Conservation (phyloP, 176 grass and related monocot genomes). For the Puya raimondii region DNA sequence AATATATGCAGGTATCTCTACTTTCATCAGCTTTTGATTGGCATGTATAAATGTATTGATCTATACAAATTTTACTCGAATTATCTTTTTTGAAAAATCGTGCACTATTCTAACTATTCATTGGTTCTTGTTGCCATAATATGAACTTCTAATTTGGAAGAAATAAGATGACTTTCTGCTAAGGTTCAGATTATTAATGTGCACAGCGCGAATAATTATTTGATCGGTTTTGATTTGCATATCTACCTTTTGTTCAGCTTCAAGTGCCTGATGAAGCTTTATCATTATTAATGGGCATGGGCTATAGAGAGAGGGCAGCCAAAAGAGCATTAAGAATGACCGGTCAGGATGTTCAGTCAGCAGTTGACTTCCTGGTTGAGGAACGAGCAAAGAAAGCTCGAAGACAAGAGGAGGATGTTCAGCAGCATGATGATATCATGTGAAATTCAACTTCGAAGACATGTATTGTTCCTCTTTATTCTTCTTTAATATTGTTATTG, state of each 20-base stretch:
- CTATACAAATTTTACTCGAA: background rate
- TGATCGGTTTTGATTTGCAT: background rate
- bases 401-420: constrained; percentile 43
- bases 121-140: no score
- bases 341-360: constrained; percentile 73
- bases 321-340: constrained; percentile 88
- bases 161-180: background rate
- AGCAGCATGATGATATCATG: constrained; percentile 55
- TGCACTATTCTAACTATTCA: background rate
- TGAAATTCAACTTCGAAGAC: constrained; percentile 30
- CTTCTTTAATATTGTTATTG: constrained; percentile 12
- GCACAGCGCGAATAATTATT: no score
- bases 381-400: constrained; percentile 59
- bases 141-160: no score
- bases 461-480: constrained; percentile 2
- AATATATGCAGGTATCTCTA: constrained; percentile 66
- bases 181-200: background rate
- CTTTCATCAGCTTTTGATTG: background rate
- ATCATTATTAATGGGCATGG: constrained; percentile 74
- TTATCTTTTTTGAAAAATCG: background rate
- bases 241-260: constrained; percentile 39
- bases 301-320: constrained; percentile 51
- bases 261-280: constrained; percentile 98
- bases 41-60: background rate
- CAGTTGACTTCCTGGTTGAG: constrained; percentile 78